Base-by-base conservation (phyloP, 1,139 yeast species). In the Kodamaea arcana region DNA sequence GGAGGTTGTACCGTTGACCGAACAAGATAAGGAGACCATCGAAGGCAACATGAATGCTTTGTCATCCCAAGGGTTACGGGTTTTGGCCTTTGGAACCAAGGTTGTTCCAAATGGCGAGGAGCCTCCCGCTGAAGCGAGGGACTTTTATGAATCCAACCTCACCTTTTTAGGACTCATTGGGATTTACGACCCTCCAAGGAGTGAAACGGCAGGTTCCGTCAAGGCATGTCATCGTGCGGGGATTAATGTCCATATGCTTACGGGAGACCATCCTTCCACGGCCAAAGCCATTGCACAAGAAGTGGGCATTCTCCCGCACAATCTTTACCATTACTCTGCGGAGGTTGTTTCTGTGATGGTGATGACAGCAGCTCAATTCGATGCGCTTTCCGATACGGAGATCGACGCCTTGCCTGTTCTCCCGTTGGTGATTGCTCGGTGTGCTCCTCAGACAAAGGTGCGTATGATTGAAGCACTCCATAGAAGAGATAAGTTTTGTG, bases 211-310 rank as follows among this genome's bases (percentile, higher is more conserved):
- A 2, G 58, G 53, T 10, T 60, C 76, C 2, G 72, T 74, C 20
- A 58, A 57, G 37, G 52, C 60, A 37, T 73, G 79, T 46, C 67
- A 68, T 45, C 56, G 52, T 36, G 80, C 80, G 7, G 80, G 80
- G 11, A 69, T 74, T 36, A 67, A 72, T 35, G 77, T 74, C 20
- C 72, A 69, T 39, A 73, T 74, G 60, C 61, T 74, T 34, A 74
- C 80, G 29, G 80, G 80, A 33, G 80, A 74, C 47, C 73, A 72
- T 42, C 72, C 74, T 25, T 66, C 65, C 14, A 74, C 79, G 10
- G 79, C 79, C 20, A 69, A 62, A 43, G 74, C 76, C 4, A 70
- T 74, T 47, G 72, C 76, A 15, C 68, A 64, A 41, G 75, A 70
- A 41, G 72, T 74, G 30, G 79, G 79, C 3, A 62, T 74, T 27